Base-by-base conservation (phyloP, 2,329 filamentous ascomycete genomes). In the Stemphylium lycopersici region DNA sequence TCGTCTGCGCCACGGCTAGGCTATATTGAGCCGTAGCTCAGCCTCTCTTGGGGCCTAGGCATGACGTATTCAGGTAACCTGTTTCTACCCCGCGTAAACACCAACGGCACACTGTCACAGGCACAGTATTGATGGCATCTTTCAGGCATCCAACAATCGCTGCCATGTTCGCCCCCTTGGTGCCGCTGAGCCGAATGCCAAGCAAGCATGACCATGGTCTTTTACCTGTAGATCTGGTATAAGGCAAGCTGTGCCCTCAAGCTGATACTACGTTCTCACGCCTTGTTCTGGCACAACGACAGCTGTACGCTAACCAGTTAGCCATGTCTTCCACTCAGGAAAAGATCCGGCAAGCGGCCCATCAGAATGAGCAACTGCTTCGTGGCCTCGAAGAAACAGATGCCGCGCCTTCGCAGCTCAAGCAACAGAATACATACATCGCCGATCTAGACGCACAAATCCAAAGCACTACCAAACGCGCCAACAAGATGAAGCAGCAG, bases 351-450 rank as follows among this genome's bases (percentile, higher is more conserved):
- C 51, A 63, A 24, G 69, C 70, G 39, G 58, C 70, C 1, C 53
- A 61, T 7, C 62, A 63, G 29, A 71, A 72, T 18, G 58, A 66
- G 2, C 45, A 60, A 6, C 57, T 74, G 2, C 61, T 74, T 3
- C 53, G 59, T 37, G 63, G 59, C 24, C 65, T 74, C 1, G 58
- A 67, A 26, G 66, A 70, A 44, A 71, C 65, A 2, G 70, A 72
- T 43, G 61, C 61, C 6, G 65, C 70, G 3, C 66, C 67, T 2
- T 66, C 66, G 0, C 67, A 72, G 40, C 63, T 74, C 15, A 59
- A 67, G 20, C 69, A 73, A 26, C 71, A 73, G 45, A 59, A 62
- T 34, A 53, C 59, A 2, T 73, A 74, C 40, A 56, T 74, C 40
- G 47, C 48, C 8, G 68, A 73, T 20, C 63, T 74, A 7, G 54